Evolutionary conservation across 352 stramenopile genomes (phyloP), one percentile per base, ranked within the genome.

Genomic region (Phytophthora tubulina): DNA sequence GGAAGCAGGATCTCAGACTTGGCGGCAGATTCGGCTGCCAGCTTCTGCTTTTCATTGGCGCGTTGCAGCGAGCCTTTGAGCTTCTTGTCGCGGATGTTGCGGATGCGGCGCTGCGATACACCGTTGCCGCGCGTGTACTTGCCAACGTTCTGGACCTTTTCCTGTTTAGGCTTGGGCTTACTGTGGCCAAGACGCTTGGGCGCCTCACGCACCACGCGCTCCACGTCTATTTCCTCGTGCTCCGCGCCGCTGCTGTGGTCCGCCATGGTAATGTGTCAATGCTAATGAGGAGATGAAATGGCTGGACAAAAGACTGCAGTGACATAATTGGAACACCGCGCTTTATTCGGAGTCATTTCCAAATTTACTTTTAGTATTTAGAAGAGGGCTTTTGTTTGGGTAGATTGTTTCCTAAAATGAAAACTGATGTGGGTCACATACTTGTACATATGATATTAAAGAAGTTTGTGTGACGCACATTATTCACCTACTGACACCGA

Each of bases 1-100:
- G 96, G 91, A 56, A 98, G 76, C 32, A 98, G 67, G 38, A 98
- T 91, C 82, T 98, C 95, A 8, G 90, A 87, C 67, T 93, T 96
- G 74, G 94, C 94, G 2, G 95, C 92, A 14, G 88, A 87, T 58
- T 89, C 81, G 15, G 91, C 91, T 5, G 95, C 94, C 30, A 96
- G 79, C 67, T 93, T 80, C 46, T 95, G 88, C 78, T 97, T 94
- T 52, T 93, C 84, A 69, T 86, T 80, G 44, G 84, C 83, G 44
- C 80, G 77, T 63, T 84, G 79, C 30, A 98, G 64, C 36, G 79
- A 84, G 8, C 81, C 85, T 51, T 88, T 89, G 21, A 97, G 88
- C 75, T 97, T 97, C 76, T 97, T 97, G 73, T 98, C 90, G 52
- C 89, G 88, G 63, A 97, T 92, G 59, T 62, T 70, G 67, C 88